Evolutionary conservation across 2,329 filamentous ascomycete species (phyloP), one percentile per base, ranked within the genome.

Genomic region (Aurifilum marmelostoma): DNA sequence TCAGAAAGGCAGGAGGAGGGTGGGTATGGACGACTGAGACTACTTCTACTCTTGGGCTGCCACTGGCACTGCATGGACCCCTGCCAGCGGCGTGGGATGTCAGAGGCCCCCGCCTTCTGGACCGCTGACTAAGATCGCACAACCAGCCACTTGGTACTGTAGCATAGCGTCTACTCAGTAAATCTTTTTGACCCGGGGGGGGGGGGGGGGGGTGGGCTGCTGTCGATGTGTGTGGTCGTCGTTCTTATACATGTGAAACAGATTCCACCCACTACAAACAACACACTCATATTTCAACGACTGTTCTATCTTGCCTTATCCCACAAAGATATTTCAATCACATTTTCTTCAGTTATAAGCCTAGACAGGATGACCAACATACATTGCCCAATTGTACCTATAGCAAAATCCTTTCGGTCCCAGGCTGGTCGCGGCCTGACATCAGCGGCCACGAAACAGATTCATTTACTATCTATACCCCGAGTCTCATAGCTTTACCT

Each of bases 1-100:
- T 61, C 59, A n/a, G 12, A 34, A 11, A n/a, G 56, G 12, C n/a
- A 34, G 34, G 8, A 16, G 18, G 29, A 29, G 18, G 37, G 56
- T 39, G 18, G 39, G 63, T 6, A 37, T 43, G 56, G 62, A 58
- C 61, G 69, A 62, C 58, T 70, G 63, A 68, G 62, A 58, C 56
- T 63, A 66, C 61, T 66, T 52, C 69, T 70, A 70, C 68, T 70
- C 66, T 68, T 70, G 69, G 69, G 69, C 66, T 50, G 69, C 66
- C 50, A 70, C 65, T 63, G 59, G 58, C 41, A 41, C 61, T 62
- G 27, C 8, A 37, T 47, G 47, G 54, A 47, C 64, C 50, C 47
- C 58, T 47, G 58, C 43, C 63, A 54, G 52, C 24, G 59, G 34
- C 34, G 12, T 27, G 52, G 43, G 47, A 50, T 34, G 58, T 41